These are phyloP conservation scores for Boletus huronensis DNA, from an alignment of 768 basidiomycete species.

Conservation along the genomic window DNA sequence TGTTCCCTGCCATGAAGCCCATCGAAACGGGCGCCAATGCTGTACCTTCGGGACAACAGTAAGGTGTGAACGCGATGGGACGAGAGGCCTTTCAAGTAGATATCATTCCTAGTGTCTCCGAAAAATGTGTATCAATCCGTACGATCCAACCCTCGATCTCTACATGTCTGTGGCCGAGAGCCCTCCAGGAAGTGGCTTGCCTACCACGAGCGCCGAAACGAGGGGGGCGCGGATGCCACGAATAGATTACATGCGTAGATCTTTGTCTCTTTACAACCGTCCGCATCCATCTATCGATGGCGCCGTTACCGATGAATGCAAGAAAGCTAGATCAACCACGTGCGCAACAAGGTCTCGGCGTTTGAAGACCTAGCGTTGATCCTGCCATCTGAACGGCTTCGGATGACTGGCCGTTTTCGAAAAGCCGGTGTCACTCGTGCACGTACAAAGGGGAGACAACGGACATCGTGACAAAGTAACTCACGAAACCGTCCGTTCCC, in stretches of 20 bases:
- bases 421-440: neutral
- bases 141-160: neutral
- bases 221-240: too few relatives aligned
- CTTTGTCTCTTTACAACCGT: neutral
- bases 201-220: too few relatives aligned
- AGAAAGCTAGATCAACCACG: neutral
- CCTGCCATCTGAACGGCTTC: conserved; percentile 52
- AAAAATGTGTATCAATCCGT: neutral
- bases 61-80: conserved; percentile 19
- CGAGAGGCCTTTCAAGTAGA: conserved; percentile 21
- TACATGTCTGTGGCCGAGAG: neutral
- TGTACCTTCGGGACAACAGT: conserved; percentile 25
- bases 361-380: conserved; percentile 51
- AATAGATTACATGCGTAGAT: too few relatives aligned
- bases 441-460: too few relatives aligned
- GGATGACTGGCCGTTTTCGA: conserved; percentile 35
- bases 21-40: conserved; percentile 45
- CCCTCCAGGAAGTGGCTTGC: neutral
- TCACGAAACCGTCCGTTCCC: conserved; percentile 43
- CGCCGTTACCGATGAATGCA: neutral
- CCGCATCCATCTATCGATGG: neutral
- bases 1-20: conserved; percentile 98
- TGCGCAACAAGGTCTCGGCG: conserved; percentile 25
- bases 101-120: neutral
- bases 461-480: conserved; percentile 3